These are phyloP conservation scores for Excoecaria cochinchinensis DNA, from an alignment of 345 rosid genomes.

Conservation along the genomic window DNA sequence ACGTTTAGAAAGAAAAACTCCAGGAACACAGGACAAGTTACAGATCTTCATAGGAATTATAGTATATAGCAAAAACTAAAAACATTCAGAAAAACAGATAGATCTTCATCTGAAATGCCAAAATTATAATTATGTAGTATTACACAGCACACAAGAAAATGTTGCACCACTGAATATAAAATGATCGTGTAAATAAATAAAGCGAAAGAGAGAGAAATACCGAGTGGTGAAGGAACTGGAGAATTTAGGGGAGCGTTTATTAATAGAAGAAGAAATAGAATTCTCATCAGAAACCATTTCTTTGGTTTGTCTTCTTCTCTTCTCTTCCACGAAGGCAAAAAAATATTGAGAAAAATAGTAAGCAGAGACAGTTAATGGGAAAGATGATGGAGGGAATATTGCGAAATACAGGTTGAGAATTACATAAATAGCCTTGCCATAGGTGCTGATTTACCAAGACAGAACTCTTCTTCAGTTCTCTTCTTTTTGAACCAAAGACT, in stretches of 20 bases:
- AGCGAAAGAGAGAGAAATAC: conserved; percentile 29
- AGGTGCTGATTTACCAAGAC: conserved; percentile 10
- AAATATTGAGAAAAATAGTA: not conserved
- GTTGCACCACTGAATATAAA: not conserved
- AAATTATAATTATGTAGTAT: too few relatives aligned
- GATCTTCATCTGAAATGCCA: too few relatives aligned
- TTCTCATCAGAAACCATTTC: conserved; percentile 35
- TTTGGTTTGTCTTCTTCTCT: not conserved
- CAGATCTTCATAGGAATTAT: not conserved
- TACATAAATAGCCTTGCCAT: conserved; percentile 11
- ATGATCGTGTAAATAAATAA: not conserved
- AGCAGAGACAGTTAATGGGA: not conserved
- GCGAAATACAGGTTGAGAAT: not conserved
- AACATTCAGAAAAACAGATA: too few relatives aligned
- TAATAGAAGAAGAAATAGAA: conserved; percentile 25
- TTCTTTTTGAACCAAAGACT: not conserved
- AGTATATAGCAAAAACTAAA: not conserved
- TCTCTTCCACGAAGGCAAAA: not conserved
- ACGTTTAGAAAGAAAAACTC: not conserved
- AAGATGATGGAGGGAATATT: conserved; percentile 1
- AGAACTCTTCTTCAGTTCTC: not conserved
- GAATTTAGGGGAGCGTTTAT: conserved; percentile 39
- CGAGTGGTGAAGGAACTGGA: conserved; percentile 51
- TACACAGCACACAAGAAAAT: not conserved
- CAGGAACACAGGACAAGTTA: not conserved